Evolutionary conservation across 257 asterid genomes (phyloP), one percentile per base, ranked within the genome.

Genomic region (Thymus quinquecostatus): DNA sequence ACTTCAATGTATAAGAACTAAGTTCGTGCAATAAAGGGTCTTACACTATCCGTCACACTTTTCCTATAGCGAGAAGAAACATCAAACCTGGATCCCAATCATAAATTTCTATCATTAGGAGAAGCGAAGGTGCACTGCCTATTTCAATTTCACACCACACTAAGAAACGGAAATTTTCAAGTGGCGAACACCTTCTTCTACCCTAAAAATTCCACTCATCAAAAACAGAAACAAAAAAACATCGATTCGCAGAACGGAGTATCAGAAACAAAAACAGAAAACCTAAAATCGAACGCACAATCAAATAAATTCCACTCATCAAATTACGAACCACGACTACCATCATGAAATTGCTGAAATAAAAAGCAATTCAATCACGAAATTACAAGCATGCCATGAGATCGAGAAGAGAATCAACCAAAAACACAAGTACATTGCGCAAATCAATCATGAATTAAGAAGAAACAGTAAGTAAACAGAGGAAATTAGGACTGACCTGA

Each of bases 401-500:
- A 62, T 62, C 70, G 59, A 7, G 62, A n/a, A 59, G 30, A 11
- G 14, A 41, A 4, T 34, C 12, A 9, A 2, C 44, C 54, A 43
- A 28, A 41, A 10, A 0, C 8, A 1, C 3, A 27, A 56, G 10
- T 13, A 2, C 41, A 61, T 12, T 8, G 4, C 50, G 59, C 54
- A 10, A 59, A 71, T 40, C 40, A 47, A 57, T 45, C 34, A 34
- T 7, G 28, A 67, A 55, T 34, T 14, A 50, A 38, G 73, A 4
- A 56, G 48, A 56, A 57, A 1, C 5, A 21, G 21, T 5, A 10
- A 64, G 10, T 55, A 12, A 32, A 47, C 0, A 33, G 7, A 66
- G 44, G 40, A 58, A 65, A 59, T 57, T 32, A 44, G 72, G 60
- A 53, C 72, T 70, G 75, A 79, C 83, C 83, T 65, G 78, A 66